Evolutionary conservation across 331 rosid genomes (phyloP).

Genomic region (Spiraea crenata): DNA sequence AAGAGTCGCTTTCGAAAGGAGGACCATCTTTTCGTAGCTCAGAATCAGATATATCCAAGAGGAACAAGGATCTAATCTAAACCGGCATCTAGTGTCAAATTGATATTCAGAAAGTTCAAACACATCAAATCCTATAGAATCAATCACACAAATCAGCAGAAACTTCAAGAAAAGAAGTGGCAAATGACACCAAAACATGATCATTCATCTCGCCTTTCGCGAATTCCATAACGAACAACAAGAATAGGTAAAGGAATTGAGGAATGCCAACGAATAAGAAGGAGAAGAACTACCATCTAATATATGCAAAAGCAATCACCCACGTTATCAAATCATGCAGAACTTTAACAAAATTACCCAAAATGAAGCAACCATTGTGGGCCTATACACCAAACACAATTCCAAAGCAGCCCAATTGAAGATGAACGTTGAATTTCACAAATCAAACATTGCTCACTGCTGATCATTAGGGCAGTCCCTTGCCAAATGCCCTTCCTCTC

Average conservation of each 20-base stretch:
- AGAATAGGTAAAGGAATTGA: constrained; percentile 7
- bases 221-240: constrained; percentile 11
- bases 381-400: background rate
- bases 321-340: background rate
- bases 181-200: constrained; percentile 1
- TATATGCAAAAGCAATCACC: constrained; percentile 21
- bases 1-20: constrained; percentile 17
- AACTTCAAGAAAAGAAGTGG: constrained; percentile 2
- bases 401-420: background rate
- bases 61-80: background rate
- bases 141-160: background rate
- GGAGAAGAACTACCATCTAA: background rate
- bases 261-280: background rate
- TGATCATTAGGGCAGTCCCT: constrained; percentile 57
- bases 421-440: background rate
- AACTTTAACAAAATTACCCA: background rate
- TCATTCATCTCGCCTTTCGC: constrained; percentile 8
- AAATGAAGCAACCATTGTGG: background rate
- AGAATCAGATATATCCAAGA: background rate
- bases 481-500: constrained; percentile 88
- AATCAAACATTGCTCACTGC: constrained; percentile 30
- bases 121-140: background rate
- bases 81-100: background rate
- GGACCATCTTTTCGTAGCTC: background rate
- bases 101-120: background rate